phyloP scores from a whole-genome alignment of 371 early-diverging fungal genomes.

The Neoconidiobolus thromboides region DNA sequence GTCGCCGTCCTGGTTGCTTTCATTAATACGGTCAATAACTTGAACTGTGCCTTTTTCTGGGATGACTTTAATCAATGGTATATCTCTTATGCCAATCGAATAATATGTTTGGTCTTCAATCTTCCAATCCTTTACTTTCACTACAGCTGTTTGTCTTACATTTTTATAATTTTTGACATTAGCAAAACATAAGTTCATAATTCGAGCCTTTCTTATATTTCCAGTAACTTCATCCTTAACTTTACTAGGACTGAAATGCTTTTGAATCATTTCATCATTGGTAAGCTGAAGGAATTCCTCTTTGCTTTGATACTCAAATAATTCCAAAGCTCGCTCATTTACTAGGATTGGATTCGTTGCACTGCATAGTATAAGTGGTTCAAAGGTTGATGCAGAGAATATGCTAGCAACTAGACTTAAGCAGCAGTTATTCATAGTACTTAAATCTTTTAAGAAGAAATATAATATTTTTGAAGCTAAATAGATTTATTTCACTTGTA shows the following conservation, averaged over 20 bases:
- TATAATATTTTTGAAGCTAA: too few species aligned
- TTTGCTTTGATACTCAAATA: not conserved
- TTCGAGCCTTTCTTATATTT: not conserved
- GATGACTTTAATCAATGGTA: not conserved
- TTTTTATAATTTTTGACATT: not conserved
- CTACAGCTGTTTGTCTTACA: not conserved
- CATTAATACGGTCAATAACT: not conserved
- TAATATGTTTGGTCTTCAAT: not conserved
- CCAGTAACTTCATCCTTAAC: not conserved
- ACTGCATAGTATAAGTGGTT: not conserved
- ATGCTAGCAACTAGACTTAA: not conserved
- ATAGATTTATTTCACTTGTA: too few species aligned
- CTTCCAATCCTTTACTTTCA: not conserved
- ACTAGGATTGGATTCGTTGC: constrained; percentile 4
- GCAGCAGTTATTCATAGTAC: too few species aligned
- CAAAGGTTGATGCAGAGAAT: not conserved
- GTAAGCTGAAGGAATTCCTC: not conserved
- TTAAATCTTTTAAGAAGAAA: too few species aligned
- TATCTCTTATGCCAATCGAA: not conserved
- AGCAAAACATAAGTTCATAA: not conserved
- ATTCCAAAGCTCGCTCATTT: constrained; percentile 7
- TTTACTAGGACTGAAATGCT: not conserved
- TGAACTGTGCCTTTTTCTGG: too few species aligned
- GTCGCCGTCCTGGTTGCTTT: not conserved
- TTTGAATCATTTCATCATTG: not conserved